Evolutionary conservation across 164 flowering plant genomes (phyloP).

Genomic region (Magnolia kwangsiensis): DNA sequence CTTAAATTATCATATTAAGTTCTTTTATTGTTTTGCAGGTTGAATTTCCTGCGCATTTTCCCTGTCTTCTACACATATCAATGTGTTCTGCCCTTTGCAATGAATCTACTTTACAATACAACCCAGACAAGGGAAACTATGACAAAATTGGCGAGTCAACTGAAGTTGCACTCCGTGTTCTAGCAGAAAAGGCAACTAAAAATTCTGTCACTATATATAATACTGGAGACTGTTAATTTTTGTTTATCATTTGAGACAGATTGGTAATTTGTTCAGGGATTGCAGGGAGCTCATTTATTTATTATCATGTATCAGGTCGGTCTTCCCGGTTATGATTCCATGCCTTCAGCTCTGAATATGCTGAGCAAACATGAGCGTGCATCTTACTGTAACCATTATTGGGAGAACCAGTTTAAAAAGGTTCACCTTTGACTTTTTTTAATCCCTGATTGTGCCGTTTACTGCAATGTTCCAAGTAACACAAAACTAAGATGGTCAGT

Average conservation of each 20-base stretch:
- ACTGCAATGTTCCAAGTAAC: not conserved
- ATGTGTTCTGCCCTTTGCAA: slow-evolving; percentile 98
- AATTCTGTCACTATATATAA: not conserved
- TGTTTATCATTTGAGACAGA: not conserved
- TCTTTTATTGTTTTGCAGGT: slow-evolving; percentile 45
- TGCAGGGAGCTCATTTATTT: not conserved
- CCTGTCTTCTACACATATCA: slow-evolving; percentile 88
- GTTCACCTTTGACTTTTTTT: slow-evolving; percentile 28
- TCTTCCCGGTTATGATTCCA: slow-evolving; percentile 96
- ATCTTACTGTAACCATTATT: slow-evolving; percentile 89
- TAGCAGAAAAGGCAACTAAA: slow-evolving; percentile 80
- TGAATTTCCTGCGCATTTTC: slow-evolving; percentile 82
- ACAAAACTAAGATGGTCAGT: not conserved
- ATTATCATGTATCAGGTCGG: slow-evolving; percentile 61
- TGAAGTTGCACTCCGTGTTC: slow-evolving; percentile 94
- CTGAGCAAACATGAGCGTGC: slow-evolving; percentile 97
- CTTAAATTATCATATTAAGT: not conserved
- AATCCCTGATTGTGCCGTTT: not conserved
- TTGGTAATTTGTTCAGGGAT: not conserved
- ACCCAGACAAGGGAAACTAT: slow-evolving; percentile 80
- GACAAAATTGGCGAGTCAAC: slow-evolving; percentile 98
- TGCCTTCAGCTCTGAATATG: slow-evolving; percentile 91
- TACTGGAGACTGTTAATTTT: not conserved
- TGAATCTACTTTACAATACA: slow-evolving; percentile 85
- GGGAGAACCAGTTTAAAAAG: slow-evolving; percentile 96